Base-by-base conservation (phyloP, 1,284 basidiomycete genomes). In the Puccinia sorghi region DNA sequence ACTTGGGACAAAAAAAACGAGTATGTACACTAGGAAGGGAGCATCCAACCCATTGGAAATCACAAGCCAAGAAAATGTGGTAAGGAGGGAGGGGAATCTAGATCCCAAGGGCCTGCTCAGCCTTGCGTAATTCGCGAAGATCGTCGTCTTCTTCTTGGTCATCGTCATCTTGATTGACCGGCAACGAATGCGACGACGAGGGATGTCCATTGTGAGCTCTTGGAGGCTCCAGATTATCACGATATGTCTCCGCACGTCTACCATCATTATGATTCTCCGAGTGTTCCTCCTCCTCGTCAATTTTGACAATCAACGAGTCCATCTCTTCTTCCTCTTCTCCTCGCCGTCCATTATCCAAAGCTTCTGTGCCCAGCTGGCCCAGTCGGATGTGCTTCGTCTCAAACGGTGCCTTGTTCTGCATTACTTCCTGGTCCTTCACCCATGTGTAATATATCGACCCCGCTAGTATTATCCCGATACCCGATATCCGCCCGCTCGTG, bases 391-490 rank as follows among this genome's bases (percentile, higher is more conserved):
- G 67, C 79, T 61, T 80, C 67, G 67, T 37, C 59, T 32, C 59
- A 6, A 20, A 32, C n/a, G n/a, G 64, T 73, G n/a, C 41, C 25
- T 61, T 52, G 59, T 46, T 57, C 61, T 63, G 70, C 39, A 73
- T 46, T 11, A 88, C 87, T 84, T 93, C 91, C 81, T 87, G 82
- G 83, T 92, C 89, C 84, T 93, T 93, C 74, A 91, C 87, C 91
- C 91, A 93, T 9, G 92, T 93, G 85, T 94, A 94, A 84, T 90
- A 90, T 52, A 92, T 85, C 0, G 93, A 93, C 20, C 93, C 93
- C 32, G 86, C 82, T 20, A 94, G 89, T 83, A 94, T 94, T 80
- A 89, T 89, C 1, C 87, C 88, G 81, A 94, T 93, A 0, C 92
- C 92, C 12, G 89, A 87, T 12, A 88, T 90, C 41, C 93, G 91